phyloP scores from a whole-genome alignment of 208 protist species.

The Trichomonas tenax region DNA sequence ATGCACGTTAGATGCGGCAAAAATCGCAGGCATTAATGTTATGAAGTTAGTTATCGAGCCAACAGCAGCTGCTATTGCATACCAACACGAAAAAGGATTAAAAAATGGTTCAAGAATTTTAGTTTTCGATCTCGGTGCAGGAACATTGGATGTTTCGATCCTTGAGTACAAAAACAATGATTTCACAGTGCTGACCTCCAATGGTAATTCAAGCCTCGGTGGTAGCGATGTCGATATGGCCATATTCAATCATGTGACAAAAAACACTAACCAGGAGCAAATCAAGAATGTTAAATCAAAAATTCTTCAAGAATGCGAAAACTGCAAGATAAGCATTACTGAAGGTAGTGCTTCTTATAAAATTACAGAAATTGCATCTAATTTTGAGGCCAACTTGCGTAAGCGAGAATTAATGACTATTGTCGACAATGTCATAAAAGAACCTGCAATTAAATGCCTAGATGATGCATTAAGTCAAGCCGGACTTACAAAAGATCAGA shows the following conservation, averaged over 20 bases:
- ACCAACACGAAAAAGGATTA: conserved; percentile 69
- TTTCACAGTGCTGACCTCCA: conserved; percentile 78
- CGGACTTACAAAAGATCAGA: no score
- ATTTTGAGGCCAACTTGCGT: no score
- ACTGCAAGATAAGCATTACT: no score
- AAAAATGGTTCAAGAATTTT: conserved; percentile 31
- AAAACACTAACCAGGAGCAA: conserved; percentile 78
- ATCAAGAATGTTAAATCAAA: conserved; percentile 69
- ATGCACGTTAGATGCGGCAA: conserved; percentile 69
- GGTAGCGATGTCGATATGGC: conserved; percentile 82
- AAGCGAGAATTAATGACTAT: no score
- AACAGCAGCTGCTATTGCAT: conserved; percentile 95
- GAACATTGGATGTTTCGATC: conserved; percentile 79
- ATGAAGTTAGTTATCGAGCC: conserved; percentile 99
- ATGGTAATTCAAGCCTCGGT: conserved; percentile 95
- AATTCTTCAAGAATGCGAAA: conserved; percentile 23
- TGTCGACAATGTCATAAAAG: no score
- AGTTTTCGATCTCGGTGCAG: conserved; percentile 53
- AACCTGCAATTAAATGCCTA: no score
- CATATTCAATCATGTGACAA: conserved; percentile 81
- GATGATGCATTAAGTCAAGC: no score
- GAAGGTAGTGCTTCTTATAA: no score
- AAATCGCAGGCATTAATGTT: conserved; percentile 73
- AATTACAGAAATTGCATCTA: no score
- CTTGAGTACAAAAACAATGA: conserved; percentile 80